These are phyloP conservation scores for Nepenthes mirabilis DNA, from an alignment of 148 eudicot species.

Conservation along the genomic window DNA sequence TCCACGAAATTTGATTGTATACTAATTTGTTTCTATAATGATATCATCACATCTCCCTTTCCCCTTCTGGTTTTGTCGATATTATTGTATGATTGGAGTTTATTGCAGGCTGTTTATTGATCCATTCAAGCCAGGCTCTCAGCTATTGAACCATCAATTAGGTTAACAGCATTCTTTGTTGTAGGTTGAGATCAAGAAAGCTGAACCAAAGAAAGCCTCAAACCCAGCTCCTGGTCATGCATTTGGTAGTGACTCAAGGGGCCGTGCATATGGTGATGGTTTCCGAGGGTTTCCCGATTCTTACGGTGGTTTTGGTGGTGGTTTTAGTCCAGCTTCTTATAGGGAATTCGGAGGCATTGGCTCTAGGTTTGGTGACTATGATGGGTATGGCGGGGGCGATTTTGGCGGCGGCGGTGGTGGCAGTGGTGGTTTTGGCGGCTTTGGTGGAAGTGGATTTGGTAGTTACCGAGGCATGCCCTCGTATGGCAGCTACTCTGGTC, in stretches of 20 bases:
- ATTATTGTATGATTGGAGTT: no score
- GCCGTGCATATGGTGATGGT: conserved; percentile 34
- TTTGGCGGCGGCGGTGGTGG: neutral
- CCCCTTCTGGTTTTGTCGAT: no score
- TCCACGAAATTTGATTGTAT: no score
- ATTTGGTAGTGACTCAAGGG: conserved; percentile 37
- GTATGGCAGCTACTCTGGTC: conserved; percentile 20
- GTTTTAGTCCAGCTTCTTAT: conserved; percentile 22
- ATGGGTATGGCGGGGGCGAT: conserved; percentile 19
- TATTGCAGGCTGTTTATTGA: neutral
- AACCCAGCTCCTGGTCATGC: conserved; percentile 46
- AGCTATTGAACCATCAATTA: neutral
- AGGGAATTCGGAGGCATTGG: conserved; percentile 14
- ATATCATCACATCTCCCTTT: no score
- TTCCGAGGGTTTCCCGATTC: conserved; percentile 26
- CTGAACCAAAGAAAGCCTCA: conserved; percentile 82
- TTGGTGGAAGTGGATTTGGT: conserved; percentile 22
- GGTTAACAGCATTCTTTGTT: conserved; percentile 31
- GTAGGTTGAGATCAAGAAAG: conserved; percentile 89
- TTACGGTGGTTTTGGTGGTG: conserved; percentile 13
- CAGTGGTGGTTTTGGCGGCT: conserved; percentile 17
- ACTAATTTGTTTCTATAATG: no score
- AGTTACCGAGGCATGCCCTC: conserved; percentile 34
- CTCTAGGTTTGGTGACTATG: conserved; percentile 19
- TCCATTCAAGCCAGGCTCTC: neutral